phyloP scores from a whole-genome alignment of 352 stramenopile species.

The Phytophthora sansomeana region DNA sequence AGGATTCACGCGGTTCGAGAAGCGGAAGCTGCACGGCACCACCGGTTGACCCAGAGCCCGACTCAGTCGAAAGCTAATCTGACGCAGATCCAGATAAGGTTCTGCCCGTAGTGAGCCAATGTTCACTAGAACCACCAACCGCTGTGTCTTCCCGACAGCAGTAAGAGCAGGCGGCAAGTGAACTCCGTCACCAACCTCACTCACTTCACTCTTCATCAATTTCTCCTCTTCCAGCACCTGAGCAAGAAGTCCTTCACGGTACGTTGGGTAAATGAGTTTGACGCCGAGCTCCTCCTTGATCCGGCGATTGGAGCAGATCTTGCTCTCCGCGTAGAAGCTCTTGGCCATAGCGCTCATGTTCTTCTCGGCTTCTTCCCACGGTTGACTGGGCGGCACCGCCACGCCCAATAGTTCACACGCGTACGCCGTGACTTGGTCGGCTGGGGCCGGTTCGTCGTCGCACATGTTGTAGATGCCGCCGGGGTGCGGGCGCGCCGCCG shows the following conservation, averaged over 20 bases:
- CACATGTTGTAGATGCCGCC: constrained; percentile 91
- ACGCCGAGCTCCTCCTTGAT: constrained; percentile 85
- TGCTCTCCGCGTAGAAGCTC: constrained; percentile 89
- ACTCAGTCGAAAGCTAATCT: constrained; percentile 75
- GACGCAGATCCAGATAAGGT: constrained; percentile 76
- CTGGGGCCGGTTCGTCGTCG: constrained; percentile 88
- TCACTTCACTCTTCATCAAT: not conserved
- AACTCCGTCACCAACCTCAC: constrained; percentile 7
- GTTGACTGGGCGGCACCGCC: constrained; percentile 52
- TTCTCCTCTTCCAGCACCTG: constrained; percentile 82
- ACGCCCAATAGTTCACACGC: constrained; percentile 77
- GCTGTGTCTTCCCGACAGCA: constrained; percentile 7
- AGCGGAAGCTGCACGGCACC: constrained; percentile 79
- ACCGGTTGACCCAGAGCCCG: constrained; percentile 60
- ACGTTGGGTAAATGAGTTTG: constrained; percentile 75
- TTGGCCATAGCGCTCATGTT: constrained; percentile 90
- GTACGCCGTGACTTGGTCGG: constrained; percentile 81
- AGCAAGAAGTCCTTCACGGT: constrained; percentile 81
- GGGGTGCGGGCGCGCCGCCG: constrained; percentile 63
- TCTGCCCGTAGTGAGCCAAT: constrained; percentile 79
- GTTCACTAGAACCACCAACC: constrained; percentile 71
- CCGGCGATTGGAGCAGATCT: constrained; percentile 75
- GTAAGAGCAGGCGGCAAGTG: constrained; percentile 8
- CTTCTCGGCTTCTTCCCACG: constrained; percentile 76
- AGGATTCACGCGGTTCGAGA: constrained; percentile 75